Conservation (phyloP, 495 filamentous ascomycete species). For the Tuber brumale region DNA sequence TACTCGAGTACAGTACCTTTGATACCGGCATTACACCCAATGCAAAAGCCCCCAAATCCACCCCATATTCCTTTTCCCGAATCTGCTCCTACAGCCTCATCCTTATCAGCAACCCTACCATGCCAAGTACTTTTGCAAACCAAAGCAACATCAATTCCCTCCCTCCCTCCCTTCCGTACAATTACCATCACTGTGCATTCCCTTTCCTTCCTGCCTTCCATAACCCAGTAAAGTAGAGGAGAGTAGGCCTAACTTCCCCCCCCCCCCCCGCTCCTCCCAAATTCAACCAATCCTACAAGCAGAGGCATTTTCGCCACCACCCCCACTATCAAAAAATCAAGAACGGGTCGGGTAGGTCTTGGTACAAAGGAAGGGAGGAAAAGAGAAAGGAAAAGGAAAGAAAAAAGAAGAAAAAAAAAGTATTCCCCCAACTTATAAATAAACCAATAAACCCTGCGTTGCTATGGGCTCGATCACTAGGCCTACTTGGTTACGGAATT, state of each 20-base stretch:
- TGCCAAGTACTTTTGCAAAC: neutral
- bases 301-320: slow-evolving; percentile 1
- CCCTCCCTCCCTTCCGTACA: neutral
- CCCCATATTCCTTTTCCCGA: neutral
- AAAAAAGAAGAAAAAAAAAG: too few species aligned
- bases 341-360: neutral
- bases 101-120: neutral
- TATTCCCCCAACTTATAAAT: neutral
- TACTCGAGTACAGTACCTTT: too few species aligned
- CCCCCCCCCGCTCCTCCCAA: neutral
- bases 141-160: neutral
- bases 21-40: too few species aligned
- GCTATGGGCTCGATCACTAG: slow-evolving; percentile 5
- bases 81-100: neutral
- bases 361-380: neutral
- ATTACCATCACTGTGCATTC: neutral
- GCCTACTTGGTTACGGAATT: neutral
- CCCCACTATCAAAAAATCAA: neutral
- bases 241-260: neutral
- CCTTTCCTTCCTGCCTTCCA: neutral
- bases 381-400: too few species aligned
- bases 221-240: neutral
- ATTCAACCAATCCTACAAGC: neutral
- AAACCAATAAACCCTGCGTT: slow-evolving; percentile 3
- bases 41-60: neutral